These are phyloP conservation scores for Anthracocystis setariae DNA, from an alignment of 1,284 basidiomycete genomes.

Conservation along the genomic window DNA sequence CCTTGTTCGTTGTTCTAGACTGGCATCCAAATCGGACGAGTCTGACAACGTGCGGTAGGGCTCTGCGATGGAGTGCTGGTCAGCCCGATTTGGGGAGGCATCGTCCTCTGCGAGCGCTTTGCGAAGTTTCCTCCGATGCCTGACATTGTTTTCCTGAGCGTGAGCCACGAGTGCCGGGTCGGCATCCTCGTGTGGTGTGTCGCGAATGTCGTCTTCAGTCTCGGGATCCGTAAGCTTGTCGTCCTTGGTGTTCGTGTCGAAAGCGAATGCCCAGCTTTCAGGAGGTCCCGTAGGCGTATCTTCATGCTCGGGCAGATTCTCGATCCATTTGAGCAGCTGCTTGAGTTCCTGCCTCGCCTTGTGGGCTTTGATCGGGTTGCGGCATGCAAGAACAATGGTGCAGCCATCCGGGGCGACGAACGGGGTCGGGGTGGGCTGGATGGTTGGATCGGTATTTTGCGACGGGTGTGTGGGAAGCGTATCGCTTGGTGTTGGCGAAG, in stretches of 20 bases:
- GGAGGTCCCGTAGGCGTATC: slow-evolving; percentile 49
- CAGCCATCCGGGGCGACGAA: slow-evolving; percentile 65
- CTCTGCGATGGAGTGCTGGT: slow-evolving; percentile 2
- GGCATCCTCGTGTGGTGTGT: slow-evolving; percentile 55
- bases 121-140: slow-evolving; percentile 43
- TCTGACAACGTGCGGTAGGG: slow-evolving; percentile 2
- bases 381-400: slow-evolving; percentile 65
- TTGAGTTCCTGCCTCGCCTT: slow-evolving; percentile 58
- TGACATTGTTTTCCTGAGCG: slow-evolving; percentile 44
- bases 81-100: slow-evolving; percentile 17
- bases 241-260: slow-evolving; percentile 37
- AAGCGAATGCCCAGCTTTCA: slow-evolving; percentile 47
- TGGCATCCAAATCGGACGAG: slow-evolving; percentile 34
- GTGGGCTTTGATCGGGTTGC: slow-evolving; percentile 67
- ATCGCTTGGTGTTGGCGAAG: slow-evolving; percentile 61
- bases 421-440: slow-evolving; percentile 51
- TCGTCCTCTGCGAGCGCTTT: slow-evolving; percentile 34
- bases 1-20: slow-evolving; percentile 48
- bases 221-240: slow-evolving; percentile 45
- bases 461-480: slow-evolving; percentile 49
- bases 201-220: slow-evolving; percentile 43
- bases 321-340: slow-evolving; percentile 52
- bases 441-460: slow-evolving; percentile 11
- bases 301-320: slow-evolving; percentile 56
- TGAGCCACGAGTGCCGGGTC: slow-evolving; percentile 52